Evolutionary conservation across 768 basidiomycete genomes (phyloP).

Genomic region (Serendipita sp.): DNA sequence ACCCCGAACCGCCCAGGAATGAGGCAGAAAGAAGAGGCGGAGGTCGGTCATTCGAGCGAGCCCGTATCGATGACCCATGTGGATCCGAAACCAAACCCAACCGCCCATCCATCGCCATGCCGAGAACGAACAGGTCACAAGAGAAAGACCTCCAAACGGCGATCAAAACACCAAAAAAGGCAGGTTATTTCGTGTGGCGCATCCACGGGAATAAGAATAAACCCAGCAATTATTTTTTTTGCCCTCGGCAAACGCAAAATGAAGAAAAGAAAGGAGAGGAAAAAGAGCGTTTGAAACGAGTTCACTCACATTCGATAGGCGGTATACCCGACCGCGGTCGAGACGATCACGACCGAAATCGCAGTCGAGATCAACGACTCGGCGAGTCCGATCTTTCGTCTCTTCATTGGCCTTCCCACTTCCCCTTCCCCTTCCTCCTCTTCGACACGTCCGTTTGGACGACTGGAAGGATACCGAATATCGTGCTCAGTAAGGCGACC

Average conservation of each 20-base stretch:
- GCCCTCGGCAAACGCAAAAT: background rate
- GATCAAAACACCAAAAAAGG: no score
- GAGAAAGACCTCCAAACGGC: no score
- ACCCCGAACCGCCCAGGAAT: no score
- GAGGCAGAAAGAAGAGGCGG: no score
- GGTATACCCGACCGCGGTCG: constrained; percentile 73
- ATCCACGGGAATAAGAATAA: no score
- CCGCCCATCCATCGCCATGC: no score
- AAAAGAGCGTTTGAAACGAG: background rate
- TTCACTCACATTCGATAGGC: constrained; percentile 70
- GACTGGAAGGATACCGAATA: background rate
- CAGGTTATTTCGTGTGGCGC: no score
- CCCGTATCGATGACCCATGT: no score
- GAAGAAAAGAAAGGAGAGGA: background rate
- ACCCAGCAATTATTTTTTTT: no score
- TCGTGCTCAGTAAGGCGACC: background rate
- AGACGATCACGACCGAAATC: constrained; percentile 70
- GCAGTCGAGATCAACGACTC: constrained; percentile 74
- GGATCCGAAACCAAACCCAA: no score
- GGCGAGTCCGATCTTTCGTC: constrained; percentile 55
- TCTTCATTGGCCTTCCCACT: constrained; percentile 44
- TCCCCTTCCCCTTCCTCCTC: background rate
- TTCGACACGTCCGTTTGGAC: background rate
- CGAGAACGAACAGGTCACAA: no score
- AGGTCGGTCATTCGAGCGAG: no score